Evolutionary conservation across 352 stramenopile species (phyloP).

Genomic region (Globisporangium splendens): DNA sequence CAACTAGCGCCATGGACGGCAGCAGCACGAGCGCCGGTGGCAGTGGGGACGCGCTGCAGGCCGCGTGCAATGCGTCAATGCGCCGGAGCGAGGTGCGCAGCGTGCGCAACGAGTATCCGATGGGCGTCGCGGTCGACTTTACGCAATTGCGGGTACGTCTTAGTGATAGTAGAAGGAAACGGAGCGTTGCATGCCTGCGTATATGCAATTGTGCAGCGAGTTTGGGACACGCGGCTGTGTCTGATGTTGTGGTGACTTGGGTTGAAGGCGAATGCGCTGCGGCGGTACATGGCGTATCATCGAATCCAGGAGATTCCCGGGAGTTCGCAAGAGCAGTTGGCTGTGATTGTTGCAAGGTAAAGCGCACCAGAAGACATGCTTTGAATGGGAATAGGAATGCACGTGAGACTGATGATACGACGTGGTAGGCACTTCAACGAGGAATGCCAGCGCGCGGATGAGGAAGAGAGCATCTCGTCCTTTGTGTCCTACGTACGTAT

Average conservation of each 20-base stretch:
- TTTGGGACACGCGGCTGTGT: background rate
- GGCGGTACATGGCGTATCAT: slow-evolving; percentile 66
- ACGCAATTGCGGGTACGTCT: slow-evolving; percentile 51
- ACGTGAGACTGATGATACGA: no score
- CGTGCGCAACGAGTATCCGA: slow-evolving; percentile 48
- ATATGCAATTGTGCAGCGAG: no score
- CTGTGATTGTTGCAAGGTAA: slow-evolving; percentile 59
- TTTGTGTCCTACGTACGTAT: slow-evolving; percentile 63
- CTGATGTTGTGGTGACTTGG: slow-evolving; percentile 2
- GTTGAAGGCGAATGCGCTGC: slow-evolving; percentile 48
- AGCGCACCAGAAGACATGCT: background rate
- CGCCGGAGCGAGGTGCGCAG: slow-evolving; percentile 11
- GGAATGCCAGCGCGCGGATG: slow-evolving; percentile 57
- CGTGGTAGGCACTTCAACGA: slow-evolving; percentile 69
- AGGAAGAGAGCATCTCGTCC: slow-evolving; percentile 55
- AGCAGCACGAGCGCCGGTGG: background rate
- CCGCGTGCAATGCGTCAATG: background rate
- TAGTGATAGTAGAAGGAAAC: no score
- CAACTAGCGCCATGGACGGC: background rate
- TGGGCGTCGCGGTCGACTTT: slow-evolving; percentile 65
- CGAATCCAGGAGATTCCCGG: slow-evolving; percentile 44
- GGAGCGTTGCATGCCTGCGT: background rate
- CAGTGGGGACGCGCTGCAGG: background rate
- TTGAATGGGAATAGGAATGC: no score
- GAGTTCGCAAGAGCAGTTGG: slow-evolving; percentile 50